phyloP scores from a whole-genome alignment of 108 stramenopile genomes.

The Skeletonema potamos region DNA sequence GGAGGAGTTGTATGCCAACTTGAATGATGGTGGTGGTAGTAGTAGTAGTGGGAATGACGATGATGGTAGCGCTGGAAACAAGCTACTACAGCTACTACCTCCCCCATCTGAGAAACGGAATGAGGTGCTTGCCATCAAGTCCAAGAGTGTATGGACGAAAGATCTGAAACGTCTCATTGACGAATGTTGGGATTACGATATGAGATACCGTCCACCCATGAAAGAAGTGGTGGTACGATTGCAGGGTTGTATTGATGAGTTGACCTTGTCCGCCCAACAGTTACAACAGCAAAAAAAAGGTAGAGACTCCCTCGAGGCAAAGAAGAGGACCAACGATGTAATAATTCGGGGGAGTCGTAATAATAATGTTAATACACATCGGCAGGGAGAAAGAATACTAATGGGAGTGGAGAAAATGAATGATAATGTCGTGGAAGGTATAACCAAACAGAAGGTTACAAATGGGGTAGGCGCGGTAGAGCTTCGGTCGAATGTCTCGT shows the following conservation, averaged over 20 bases:
- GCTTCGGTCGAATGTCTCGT: not conserved
- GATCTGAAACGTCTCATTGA: not conserved
- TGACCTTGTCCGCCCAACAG: not conserved
- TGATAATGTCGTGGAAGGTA: too few species aligned
- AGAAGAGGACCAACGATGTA: not conserved
- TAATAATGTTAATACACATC: not conserved
- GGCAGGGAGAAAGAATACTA: not conserved
- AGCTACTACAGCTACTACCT: too few species aligned
- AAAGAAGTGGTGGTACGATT: not conserved
- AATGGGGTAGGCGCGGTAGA: not conserved
- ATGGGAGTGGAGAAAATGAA: not conserved
- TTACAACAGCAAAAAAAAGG: not conserved
- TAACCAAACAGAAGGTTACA: not conserved
- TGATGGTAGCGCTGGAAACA: too few species aligned
- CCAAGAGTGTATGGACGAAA: not conserved
- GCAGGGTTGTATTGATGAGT: constrained; percentile 3
- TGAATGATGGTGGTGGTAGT: not conserved
- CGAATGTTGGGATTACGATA: constrained; percentile 6
- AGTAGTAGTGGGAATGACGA: not conserved
- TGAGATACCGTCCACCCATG: constrained; percentile 1
- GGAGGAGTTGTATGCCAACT: not conserved
- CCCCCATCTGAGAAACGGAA: not conserved
- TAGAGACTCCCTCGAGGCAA: not conserved
- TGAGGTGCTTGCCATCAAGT: not conserved
- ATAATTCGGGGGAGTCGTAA: not conserved